A percentile compares a stretch with the other conserved stretches of the same genome.
Evolutionary conservation across 2,329 filamentous ascomycete genomes (phyloP).

Genomic region (Xylaria arbuscula): DNA sequence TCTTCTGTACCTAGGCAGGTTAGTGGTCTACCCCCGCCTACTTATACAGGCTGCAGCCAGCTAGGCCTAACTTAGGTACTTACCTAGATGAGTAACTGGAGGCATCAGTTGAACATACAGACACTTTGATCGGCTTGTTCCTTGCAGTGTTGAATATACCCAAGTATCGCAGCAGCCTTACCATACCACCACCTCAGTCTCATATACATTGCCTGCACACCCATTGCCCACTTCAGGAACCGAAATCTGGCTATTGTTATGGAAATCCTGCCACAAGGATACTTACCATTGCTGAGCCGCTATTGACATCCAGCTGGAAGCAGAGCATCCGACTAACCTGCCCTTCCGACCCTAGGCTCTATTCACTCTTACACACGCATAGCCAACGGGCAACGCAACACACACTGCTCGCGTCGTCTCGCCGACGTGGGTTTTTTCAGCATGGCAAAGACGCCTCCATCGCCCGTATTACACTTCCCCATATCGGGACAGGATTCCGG

Average conservation of each 20-base stretch:
- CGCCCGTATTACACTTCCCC: slow-evolving; percentile 66
- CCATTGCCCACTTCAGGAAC: not conserved
- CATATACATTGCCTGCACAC: slow-evolving; percentile 17
- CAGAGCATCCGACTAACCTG: slow-evolving; percentile 1
- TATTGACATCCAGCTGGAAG: slow-evolving; percentile 12
- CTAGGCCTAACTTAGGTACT: not conserved
- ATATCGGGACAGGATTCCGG: slow-evolving; percentile 63
- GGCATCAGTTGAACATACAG: slow-evolving; percentile 20
- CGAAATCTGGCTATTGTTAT: slow-evolving; percentile 4
- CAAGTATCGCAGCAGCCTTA: slow-evolving; percentile 17
- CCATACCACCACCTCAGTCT: slow-evolving; percentile 20
- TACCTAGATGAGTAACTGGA: slow-evolving; percentile 2
- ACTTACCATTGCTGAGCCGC: not conserved
- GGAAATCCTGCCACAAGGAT: not conserved
- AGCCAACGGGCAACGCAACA: slow-evolving; percentile 12
- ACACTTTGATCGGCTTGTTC: slow-evolving; percentile 26
- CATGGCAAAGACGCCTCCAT: slow-evolving; percentile 52
- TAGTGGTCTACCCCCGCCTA: not conserved
- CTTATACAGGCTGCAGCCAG: not conserved
- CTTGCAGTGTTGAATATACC: slow-evolving; percentile 1
- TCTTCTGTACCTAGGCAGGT: too few species aligned
- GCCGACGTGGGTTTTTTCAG: slow-evolving; percentile 1
- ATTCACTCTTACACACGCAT: slow-evolving; percentile 9
- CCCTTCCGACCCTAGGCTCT: slow-evolving; percentile 14
- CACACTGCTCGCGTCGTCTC: slow-evolving; percentile 4